These are phyloP conservation scores for Chrysoporthe austroafricana DNA, from an alignment of 2,329 filamentous ascomycete genomes.

Conservation along the genomic window DNA sequence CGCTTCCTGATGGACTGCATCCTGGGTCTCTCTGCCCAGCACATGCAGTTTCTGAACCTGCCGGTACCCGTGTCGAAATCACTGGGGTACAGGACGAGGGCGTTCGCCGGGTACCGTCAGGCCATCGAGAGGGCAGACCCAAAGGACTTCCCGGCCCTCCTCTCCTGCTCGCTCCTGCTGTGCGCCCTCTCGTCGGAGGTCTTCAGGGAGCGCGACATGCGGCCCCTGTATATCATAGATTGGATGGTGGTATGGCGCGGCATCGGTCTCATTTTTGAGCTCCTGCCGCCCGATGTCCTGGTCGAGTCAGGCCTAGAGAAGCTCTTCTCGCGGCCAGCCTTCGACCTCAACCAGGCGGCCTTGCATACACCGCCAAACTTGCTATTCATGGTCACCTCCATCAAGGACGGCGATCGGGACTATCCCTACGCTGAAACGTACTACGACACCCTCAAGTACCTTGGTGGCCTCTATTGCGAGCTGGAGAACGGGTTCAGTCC, in stretches of 20 bases:
- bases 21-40: slow-evolving; percentile 55
- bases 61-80: slow-evolving; percentile 45
- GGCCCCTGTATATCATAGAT: slow-evolving; percentile 55
- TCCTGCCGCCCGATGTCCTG: slow-evolving; percentile 39
- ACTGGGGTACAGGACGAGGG: slow-evolving; percentile 50
- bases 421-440: slow-evolving; percentile 45
- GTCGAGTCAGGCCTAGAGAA: slow-evolving; percentile 48
- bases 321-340: slow-evolving; percentile 54
- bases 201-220: slow-evolving; percentile 52
- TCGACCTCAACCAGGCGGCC: slow-evolving; percentile 49
- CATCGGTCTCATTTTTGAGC: slow-evolving; percentile 52
- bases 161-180: slow-evolving; percentile 56
- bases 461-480: slow-evolving; percentile 57
- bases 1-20: slow-evolving; percentile 60
- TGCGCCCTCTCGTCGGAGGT: slow-evolving; percentile 54
- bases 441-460: slow-evolving; percentile 50
- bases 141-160: slow-evolving; percentile 51
- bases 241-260: slow-evolving; percentile 62
- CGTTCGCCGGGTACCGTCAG: slow-evolving; percentile 55
- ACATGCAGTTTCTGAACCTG: slow-evolving; percentile 49
- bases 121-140: slow-evolving; percentile 53
- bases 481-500: slow-evolving; percentile 49
- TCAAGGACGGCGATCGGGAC: slow-evolving; percentile 48
- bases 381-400: slow-evolving; percentile 53
- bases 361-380: slow-evolving; percentile 51